Evolutionary conservation across 1,139 yeast genomes (phyloP).

Genomic region (Kodamaea derodonti): DNA sequence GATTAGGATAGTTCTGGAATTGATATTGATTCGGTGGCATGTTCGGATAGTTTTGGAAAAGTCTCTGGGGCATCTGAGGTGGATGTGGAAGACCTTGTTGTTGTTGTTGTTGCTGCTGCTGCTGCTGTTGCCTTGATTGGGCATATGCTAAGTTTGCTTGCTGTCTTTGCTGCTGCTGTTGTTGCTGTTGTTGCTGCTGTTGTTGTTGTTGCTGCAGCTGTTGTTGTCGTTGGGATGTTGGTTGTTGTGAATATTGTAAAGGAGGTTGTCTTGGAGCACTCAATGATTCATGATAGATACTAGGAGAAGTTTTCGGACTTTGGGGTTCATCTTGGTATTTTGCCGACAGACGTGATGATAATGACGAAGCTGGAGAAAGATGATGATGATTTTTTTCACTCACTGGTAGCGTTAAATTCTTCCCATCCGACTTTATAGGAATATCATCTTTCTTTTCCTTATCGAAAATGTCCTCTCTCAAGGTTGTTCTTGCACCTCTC

Average conservation of each 20-base stretch:
- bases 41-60: slow-evolving; percentile 12
- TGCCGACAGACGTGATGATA: slow-evolving; percentile 30
- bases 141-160: not conserved
- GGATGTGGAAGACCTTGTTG: slow-evolving; percentile 12
- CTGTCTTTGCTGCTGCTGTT: slow-evolving; percentile 3
- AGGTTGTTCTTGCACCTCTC: slow-evolving; percentile 13
- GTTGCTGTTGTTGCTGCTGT: slow-evolving; percentile 10
- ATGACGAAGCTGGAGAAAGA: slow-evolving; percentile 35
- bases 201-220: slow-evolving; percentile 8
- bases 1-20: slow-evolving; percentile 8
- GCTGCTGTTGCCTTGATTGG: slow-evolving; percentile 4
- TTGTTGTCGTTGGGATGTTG: slow-evolving; percentile 8
- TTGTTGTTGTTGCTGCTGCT: slow-evolving; percentile 7
- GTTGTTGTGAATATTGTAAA: slow-evolving; percentile 9
- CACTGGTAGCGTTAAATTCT: slow-evolving; percentile 11
- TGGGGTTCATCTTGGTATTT: slow-evolving; percentile 37
- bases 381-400: slow-evolving; percentile 11
- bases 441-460: slow-evolving; percentile 12
- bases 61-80: slow-evolving; percentile 11
- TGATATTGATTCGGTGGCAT: slow-evolving; percentile 13
- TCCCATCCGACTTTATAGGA: slow-evolving; percentile 3
- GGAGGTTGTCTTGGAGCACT: slow-evolving; percentile 8
- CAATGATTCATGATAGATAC: slow-evolving; percentile 15
- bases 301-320: slow-evolving; percentile 43
- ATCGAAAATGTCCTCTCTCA: slow-evolving; percentile 44